phyloP scores from a whole-genome alignment of 768 basidiomycete species.

The Tephrocybe sp. region DNA sequence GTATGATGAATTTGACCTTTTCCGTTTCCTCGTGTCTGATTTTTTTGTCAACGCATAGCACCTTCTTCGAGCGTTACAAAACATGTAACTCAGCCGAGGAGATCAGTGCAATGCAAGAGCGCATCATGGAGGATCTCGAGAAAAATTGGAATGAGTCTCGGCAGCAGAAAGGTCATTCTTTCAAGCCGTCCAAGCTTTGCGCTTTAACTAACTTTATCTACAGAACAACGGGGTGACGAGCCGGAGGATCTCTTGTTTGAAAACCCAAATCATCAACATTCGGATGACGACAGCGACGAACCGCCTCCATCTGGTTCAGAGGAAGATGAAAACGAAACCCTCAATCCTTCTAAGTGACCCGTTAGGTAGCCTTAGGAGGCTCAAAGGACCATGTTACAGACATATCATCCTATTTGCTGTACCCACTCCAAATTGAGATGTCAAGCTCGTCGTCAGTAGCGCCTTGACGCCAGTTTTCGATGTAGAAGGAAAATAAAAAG shows the following conservation, averaged over 20 bases:
- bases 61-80: slow-evolving; percentile 73
- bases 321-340: slow-evolving; percentile 15
- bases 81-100: slow-evolving; percentile 66
- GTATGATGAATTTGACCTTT: slow-evolving; percentile 39
- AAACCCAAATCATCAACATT: slow-evolving; percentile 62
- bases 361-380: no score
- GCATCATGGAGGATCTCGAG: slow-evolving; percentile 70
- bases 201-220: background rate
- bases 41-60: slow-evolving; percentile 30
- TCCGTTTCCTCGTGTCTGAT: background rate
- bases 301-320: slow-evolving; percentile 14
- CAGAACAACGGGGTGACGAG: slow-evolving; percentile 29
- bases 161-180: slow-evolving; percentile 43
- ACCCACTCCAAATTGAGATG: no score
- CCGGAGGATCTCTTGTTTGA: slow-evolving; percentile 61
- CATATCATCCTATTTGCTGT: no score
- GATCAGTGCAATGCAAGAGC: slow-evolving; percentile 59
- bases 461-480: no score
- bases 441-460: no score
- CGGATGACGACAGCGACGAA: slow-evolving; percentile 19
- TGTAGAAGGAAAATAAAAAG: no score
- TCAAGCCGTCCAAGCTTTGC: background rate
- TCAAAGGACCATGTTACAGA: no score
- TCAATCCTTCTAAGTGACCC: no score
- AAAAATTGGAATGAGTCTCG: slow-evolving; percentile 58